Percentiles rank a stretch among this genome's conserved stretches.
These are phyloP conservation scores for Vinca minor DNA, from an alignment of 257 asterid genomes.

Conservation along the genomic window DNA sequence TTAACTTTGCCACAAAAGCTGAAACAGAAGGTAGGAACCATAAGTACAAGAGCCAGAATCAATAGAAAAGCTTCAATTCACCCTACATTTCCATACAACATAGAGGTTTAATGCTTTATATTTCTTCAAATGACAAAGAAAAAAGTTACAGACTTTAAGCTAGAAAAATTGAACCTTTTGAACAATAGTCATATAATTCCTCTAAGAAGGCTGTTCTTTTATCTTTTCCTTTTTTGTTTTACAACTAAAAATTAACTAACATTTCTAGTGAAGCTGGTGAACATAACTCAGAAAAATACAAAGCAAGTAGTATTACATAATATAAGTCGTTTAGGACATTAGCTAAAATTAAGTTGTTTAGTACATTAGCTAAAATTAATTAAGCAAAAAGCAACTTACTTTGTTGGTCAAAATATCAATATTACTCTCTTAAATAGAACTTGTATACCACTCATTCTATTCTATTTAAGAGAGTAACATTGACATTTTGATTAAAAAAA, in stretches of 20 bases:
- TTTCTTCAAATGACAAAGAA: not conserved
- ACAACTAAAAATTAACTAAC: not conserved
- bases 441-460: too few species aligned
- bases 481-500: too few species aligned
- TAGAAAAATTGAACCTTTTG: not conserved
- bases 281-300: too few species aligned
- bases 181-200: not conserved
- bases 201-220: not conserved
- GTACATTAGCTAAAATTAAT: too few species aligned
- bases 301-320: too few species aligned
- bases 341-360: too few species aligned
- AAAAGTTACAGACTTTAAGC: not conserved
- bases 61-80: not conserved
- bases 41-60: not conserved
- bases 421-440: too few species aligned
- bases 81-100: not conserved
- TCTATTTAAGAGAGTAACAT: too few species aligned
- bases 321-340: too few species aligned
- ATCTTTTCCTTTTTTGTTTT: too few species aligned
- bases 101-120: not conserved
- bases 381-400: not conserved
- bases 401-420: too few species aligned
- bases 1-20: conserved; percentile 61
- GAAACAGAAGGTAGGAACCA: conserved; percentile 21
- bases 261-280: not conserved